A percentile compares a stretch with the other conserved stretches of the same genome.
These are phyloP conservation scores for Cryptococcus floricola DNA, from an alignment of 1,284 basidiomycete genomes.

Conservation along the genomic window DNA sequence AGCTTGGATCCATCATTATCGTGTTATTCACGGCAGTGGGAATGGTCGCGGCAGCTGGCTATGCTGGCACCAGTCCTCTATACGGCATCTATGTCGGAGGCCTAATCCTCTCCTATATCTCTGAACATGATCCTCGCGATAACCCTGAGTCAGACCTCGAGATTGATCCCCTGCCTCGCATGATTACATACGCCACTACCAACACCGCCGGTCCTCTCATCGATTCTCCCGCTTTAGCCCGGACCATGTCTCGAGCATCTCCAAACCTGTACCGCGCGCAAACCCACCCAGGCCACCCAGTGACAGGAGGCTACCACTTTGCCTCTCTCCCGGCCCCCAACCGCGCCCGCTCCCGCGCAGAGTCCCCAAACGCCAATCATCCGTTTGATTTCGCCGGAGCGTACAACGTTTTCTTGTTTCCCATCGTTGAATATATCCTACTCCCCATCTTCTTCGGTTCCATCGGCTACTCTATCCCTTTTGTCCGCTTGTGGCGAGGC, in stretches of 20 bases:
- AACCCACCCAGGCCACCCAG: not conserved
- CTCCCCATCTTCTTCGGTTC: conserved; percentile 58
- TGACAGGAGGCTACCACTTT: not conserved
- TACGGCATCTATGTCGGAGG: conserved; percentile 54
- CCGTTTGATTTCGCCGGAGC: not conserved
- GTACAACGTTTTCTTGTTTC: conserved; percentile 31
- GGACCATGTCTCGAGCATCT: not conserved
- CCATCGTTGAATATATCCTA: conserved; percentile 49
- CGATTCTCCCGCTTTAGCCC: not conserved
- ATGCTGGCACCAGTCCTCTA: conserved; percentile 50
- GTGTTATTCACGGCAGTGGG: conserved; percentile 27
- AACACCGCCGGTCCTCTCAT: not conserved
- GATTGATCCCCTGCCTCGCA: not conserved
- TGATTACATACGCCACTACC: not conserved
- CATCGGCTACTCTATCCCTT: conserved; percentile 58
- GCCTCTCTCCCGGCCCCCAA: not conserved
- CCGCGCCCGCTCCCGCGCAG: not conserved
- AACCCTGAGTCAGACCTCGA: not conserved
- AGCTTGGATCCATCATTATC: not conserved
- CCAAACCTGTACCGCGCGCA: not conserved
- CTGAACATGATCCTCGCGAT: not conserved
- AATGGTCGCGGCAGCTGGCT: conserved; percentile 32
- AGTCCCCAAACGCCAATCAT: not conserved
- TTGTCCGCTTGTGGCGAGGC: conserved; percentile 53
- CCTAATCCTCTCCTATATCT: conserved; percentile 33